Evolutionary conservation across 495 filamentous ascomycete species (phyloP), one percentile per base, ranked within the genome.

Genomic region (Annulohypoxylon maeteangense): DNA sequence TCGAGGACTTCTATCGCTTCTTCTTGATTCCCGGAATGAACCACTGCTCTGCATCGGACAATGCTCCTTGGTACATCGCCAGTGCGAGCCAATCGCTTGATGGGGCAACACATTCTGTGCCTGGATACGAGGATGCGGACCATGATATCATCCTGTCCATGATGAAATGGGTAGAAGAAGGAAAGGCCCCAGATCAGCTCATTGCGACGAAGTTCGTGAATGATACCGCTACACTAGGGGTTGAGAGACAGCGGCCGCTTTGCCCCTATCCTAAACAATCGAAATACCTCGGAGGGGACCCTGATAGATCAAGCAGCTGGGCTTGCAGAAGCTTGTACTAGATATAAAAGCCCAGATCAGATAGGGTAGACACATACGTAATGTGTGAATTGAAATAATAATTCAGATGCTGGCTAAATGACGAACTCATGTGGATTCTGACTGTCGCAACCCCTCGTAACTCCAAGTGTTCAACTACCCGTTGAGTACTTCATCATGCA

Each of bases 1-100:
- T 76, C n/a, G 58, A 74, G 20, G 67, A 78, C 16, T 85, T 81
- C 63, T 78, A 81, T 68, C 68, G 80, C n/a, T 76, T 82, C 60
- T 86, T 85, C 73, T 68, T 81, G 10, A 75, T 86, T 12, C 82
- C 84, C 0, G 82, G 81, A 4, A 85, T 84, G 81, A 74, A 78
- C 58, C 78, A 82, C 55, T 81, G 79, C 53, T 65, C 58, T 2
- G 65, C 22, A 18, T 77, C 38, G 59, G 70, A 50, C 55, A 27
- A 54, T 7, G 82, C 81, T 1, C 82, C 82, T 6, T 85, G 80
- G 80, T 77, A 80, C 25, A 74, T 84, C 27, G 81, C 59, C 5
- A 78, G 68, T 1, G 80, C 75, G 11, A 70, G 67, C 32, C 82
- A 84, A 62, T 48, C 76, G 22, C 20, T 75, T 4, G 34, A 56